Evolutionary conservation across 371 early-diverging fungal genomes (phyloP), one percentile per base, ranked within the genome.

Genomic region (Caulochytrium protostelioides): DNA sequence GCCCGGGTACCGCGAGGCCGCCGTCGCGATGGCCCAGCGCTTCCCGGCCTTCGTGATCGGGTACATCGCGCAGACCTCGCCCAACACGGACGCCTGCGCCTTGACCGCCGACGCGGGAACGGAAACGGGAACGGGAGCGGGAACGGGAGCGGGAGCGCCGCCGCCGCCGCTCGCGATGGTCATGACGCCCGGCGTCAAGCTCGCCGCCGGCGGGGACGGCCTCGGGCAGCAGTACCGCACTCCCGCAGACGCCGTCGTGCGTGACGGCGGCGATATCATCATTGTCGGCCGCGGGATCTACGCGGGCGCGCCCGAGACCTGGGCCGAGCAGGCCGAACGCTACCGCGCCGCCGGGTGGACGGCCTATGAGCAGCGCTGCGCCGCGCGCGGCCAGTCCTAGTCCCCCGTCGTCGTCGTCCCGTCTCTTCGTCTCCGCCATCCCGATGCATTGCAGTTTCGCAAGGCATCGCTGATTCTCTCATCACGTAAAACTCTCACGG

Each of bases 211-310:
- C 26, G 79, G 80, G 14, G 95, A 94, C 55, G 69, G 62, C 2
- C 52, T 94, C 22, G 95, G 95, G 22, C 92, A 94, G 55, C 81
- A 80, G 57, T 94, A 91, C 55, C 67, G 85, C 44, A 82, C 85
- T 0, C 92, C 92, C 22, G 57, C 70, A 32, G 58, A 79, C 36
- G 90, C 87, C 18, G 62, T 94, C 35, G 50, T 65, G n/a, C 76
- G 78, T 15, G 70, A 70, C 39, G 76, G 75, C 12, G 75, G 83
- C 34, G 95, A 94, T 62, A 67, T 92, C 13, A 89, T 94, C 43
- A 94, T 94, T 56, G 95, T 94, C 1, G 95, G 95, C 20, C 65
- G 95, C 32, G 91, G 85, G 33, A 84, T 94, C 42, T 89, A 91
- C 49, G 84, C 78, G 16, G 79, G 68, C 13, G 72, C 74, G 22